Evolutionary conservation across 306 rosid genomes (phyloP).

Genomic region (Oxytropis ochrocephala): DNA sequence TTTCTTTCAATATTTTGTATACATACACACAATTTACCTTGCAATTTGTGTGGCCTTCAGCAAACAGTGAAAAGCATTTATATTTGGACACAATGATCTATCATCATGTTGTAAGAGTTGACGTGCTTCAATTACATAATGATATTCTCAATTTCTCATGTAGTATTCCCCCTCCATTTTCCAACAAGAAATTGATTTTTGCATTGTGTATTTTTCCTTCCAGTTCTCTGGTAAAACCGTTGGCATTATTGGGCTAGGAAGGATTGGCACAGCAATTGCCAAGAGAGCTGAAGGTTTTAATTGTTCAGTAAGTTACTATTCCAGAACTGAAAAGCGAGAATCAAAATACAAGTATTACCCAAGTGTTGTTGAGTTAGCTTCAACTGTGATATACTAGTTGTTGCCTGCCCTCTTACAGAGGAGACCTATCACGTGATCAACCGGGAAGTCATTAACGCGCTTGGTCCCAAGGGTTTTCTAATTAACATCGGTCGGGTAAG

Average conservation of each 20-base stretch:
- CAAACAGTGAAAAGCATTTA: not conserved
- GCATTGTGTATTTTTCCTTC: slow-evolving; percentile 9
- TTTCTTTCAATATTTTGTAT: not conserved
- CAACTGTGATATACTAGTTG: slow-evolving; percentile 62
- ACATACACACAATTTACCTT: not conserved
- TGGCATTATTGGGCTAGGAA: slow-evolving; percentile 79
- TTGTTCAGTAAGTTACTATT: slow-evolving; percentile 56
- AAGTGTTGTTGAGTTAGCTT: slow-evolving; percentile 72
- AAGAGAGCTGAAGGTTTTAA: slow-evolving; percentile 76
- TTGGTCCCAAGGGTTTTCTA: slow-evolving; percentile 71
- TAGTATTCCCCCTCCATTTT: not conserved
- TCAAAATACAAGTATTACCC: slow-evolving; percentile 64
- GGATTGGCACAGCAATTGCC: slow-evolving; percentile 74
- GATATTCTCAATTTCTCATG: not conserved
- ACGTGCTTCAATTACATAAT: not conserved
- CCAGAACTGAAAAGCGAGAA: slow-evolving; percentile 53
- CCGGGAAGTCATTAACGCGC: slow-evolving; percentile 59
- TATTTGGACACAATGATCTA: not conserved
- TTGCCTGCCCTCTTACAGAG: slow-evolving; percentile 63
- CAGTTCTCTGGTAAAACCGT: slow-evolving; percentile 84
- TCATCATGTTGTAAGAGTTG: not conserved
- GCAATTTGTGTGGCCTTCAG: not conserved
- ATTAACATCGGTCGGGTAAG: slow-evolving; percentile 79
- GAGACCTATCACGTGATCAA: slow-evolving; percentile 64
- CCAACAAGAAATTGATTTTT: not conserved